A percentile compares a stretch with the other conserved stretches of the same genome.
phyloP scores from a whole-genome alignment of 2,329 filamentous ascomycete species.

The Mycosphaerelloides madeirae region DNA sequence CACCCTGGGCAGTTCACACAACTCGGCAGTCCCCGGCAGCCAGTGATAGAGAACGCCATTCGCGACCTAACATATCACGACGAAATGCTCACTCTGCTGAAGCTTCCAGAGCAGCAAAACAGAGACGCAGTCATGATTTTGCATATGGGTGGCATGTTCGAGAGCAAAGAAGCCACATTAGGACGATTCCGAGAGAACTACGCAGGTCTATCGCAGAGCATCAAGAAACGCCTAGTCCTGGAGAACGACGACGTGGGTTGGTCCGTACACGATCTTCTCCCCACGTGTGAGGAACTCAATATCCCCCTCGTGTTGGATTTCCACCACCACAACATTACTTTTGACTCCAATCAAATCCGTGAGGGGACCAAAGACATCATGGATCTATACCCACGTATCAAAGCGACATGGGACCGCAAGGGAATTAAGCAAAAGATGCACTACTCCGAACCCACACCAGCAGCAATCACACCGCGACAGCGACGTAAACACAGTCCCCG shows the following conservation, averaged over 20 bases:
- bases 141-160: conserved; percentile 87
- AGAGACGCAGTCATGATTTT: conserved; percentile 90
- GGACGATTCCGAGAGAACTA: conserved; percentile 76
- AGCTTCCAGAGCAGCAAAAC: conserved; percentile 70
- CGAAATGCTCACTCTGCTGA: conserved; percentile 73
- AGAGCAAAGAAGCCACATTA: conserved; percentile 75
- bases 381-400: conserved; percentile 68
- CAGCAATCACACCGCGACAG: conserved; percentile 72
- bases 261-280: conserved; percentile 86
- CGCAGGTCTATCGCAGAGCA: conserved; percentile 55
- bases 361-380: conserved; percentile 84
- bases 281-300: conserved; percentile 87
- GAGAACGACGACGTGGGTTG: conserved; percentile 94
- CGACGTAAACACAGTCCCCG: conserved; percentile 80
- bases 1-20: conserved; percentile 94
- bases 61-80: conserved; percentile 85
- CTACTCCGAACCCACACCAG: conserved; percentile 74
- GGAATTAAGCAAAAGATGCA: conserved; percentile 93
- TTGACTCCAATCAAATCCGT: conserved; percentile 65
- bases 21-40: conserved; percentile 71
- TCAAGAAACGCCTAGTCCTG: conserved; percentile 78
- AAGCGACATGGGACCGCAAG: conserved; percentile 78
- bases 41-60: conserved; percentile 71
- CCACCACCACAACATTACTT: conserved; percentile 93
- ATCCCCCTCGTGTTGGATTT: conserved; percentile 90